phyloP scores from a whole-genome alignment of 139 green algal genomes.

The Chloropicon primus region DNA sequence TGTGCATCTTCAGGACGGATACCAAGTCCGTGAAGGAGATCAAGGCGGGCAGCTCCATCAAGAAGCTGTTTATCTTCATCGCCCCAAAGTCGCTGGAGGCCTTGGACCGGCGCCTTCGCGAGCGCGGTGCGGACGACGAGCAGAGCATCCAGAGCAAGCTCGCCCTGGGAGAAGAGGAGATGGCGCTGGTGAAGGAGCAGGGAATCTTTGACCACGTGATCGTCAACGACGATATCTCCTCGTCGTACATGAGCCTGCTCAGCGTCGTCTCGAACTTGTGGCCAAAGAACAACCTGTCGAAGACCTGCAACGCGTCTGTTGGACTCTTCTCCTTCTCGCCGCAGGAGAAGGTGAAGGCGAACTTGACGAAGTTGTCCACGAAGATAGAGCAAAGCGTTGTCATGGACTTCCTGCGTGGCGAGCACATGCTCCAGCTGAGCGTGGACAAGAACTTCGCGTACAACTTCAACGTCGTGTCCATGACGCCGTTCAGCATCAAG shows the following conservation, averaged over 20 bases:
- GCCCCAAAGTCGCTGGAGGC: not conserved
- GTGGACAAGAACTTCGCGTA: not conserved
- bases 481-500: not conserved
- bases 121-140: not conserved
- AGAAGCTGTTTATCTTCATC: not conserved
- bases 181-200: conserved; percentile 13
- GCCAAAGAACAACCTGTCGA: not conserved
- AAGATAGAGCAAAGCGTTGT: not conserved
- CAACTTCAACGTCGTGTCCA: not conserved
- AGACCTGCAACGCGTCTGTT: not conserved
- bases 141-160: not conserved
- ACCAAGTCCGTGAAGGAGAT: not conserved
- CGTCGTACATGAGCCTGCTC: not conserved
- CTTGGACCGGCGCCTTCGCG: not conserved
- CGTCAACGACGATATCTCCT: conserved; percentile 21
- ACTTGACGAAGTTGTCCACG: not conserved
- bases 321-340: not conserved
- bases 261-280: not conserved
- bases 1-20: conserved; percentile 10
- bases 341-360: not conserved
- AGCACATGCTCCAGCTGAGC: conserved; percentile 5
- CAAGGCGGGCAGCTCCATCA: not conserved
- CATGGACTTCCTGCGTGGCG: not conserved
- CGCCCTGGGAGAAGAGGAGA: conserved; percentile 8
- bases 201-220: conserved; percentile 26